phyloP scores from a whole-genome alignment of 106 monocot genomes.

The Ottelia alismoides region DNA sequence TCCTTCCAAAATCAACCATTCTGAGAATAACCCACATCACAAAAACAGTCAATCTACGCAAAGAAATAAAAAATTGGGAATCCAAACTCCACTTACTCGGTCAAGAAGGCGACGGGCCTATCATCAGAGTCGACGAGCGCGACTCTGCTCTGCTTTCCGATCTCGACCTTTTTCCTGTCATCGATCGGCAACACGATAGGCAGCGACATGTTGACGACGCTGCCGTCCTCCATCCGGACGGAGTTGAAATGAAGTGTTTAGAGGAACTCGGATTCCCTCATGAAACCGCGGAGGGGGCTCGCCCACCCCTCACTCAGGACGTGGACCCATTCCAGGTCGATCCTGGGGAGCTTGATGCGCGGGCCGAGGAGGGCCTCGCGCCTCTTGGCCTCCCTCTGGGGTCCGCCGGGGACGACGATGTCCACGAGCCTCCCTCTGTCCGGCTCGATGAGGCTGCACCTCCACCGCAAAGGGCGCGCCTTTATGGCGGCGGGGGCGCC shows the following conservation, averaged over 20 bases:
- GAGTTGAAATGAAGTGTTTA: slow-evolving; percentile 99
- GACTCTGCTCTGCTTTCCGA: slow-evolving; percentile 35
- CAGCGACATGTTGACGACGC: slow-evolving; percentile 86
- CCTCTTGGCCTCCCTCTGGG: slow-evolving; percentile 24
- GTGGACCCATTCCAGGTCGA: slow-evolving; percentile 87
- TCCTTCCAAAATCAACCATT: no score
- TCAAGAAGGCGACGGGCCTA: slow-evolving; percentile 50
- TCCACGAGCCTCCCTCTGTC: slow-evolving; percentile 83
- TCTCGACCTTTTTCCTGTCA: slow-evolving; percentile 51
- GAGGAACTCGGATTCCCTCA: slow-evolving; percentile 97
- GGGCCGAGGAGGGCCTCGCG: slow-evolving; percentile 36
- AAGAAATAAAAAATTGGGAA: background rate
- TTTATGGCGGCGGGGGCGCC: background rate
- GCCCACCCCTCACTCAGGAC: slow-evolving; percentile 99
- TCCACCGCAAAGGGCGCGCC: background rate
- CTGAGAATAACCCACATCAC: no score
- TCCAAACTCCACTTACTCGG: slow-evolving; percentile 67
- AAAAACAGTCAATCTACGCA: no score
- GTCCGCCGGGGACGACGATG: slow-evolving; percentile 42
- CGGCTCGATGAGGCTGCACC: slow-evolving; percentile 57
- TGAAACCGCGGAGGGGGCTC: slow-evolving; percentile 93
- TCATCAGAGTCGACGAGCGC: slow-evolving; percentile 30
- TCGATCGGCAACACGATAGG: slow-evolving; percentile 91
- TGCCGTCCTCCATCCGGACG: slow-evolving; percentile 54
- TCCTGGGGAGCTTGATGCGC: slow-evolving; percentile 33